These are phyloP conservation scores for Penicillium sp. DNA, from an alignment of 2,329 filamentous ascomycete genomes.

Conservation along the genomic window DNA sequence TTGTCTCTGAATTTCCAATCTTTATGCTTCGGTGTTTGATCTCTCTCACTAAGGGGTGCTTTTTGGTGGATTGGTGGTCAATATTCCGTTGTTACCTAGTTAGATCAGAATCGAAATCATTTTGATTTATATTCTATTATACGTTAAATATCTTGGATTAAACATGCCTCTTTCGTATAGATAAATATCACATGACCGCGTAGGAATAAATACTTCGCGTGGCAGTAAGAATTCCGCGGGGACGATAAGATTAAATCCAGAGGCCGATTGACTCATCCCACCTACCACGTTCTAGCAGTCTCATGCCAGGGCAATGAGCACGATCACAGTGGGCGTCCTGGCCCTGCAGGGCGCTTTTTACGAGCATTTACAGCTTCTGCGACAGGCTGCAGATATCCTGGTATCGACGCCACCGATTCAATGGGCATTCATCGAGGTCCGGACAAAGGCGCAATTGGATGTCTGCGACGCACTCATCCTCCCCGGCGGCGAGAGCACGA, in stretches of 20 bases:
- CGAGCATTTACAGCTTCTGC: slow-evolving; percentile 77
- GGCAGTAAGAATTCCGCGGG: not conserved
- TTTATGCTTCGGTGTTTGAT: no score
- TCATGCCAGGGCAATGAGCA: slow-evolving; percentile 23
- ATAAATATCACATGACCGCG: no score
- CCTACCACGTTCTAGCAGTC: not conserved
- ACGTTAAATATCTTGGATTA: no score
- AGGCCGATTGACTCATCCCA: not conserved
- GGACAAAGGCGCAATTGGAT: slow-evolving; percentile 67
- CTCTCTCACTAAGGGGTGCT: no score
- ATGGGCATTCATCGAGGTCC: slow-evolving; percentile 72
- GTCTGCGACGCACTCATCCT: slow-evolving; percentile 80
- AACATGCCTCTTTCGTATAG: no score
- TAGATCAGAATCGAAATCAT: no score
- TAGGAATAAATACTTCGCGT: not conserved
- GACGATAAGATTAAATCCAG: not conserved
- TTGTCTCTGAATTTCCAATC: no score
- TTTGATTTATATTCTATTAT: no score
- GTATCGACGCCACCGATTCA: slow-evolving; percentile 19
- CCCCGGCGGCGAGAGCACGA: slow-evolving; percentile 91
- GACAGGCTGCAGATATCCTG: slow-evolving; percentile 59
- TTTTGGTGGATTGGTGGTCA: no score
- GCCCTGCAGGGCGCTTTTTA: slow-evolving; percentile 89
- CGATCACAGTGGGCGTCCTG: slow-evolving; percentile 58
- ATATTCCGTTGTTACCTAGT: no score